These are phyloP conservation scores for Cyanidium caldarium DNA, from an alignment of 23 red algal species.

Conservation along the genomic window DNA sequence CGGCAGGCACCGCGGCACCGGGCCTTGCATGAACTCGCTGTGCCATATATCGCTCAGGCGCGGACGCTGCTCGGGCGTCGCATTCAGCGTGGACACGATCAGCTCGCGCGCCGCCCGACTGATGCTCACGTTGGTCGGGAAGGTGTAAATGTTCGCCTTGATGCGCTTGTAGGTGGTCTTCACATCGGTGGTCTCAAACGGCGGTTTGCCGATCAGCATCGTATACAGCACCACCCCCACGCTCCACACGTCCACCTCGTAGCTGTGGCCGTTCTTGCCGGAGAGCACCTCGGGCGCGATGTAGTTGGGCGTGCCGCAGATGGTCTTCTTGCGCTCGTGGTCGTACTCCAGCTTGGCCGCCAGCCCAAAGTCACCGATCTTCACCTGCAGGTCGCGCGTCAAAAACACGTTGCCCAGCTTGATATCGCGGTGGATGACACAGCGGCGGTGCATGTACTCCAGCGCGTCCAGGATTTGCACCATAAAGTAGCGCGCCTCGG, in stretches of 20 bases:
- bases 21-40: constrained; percentile 12
- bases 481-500: constrained; percentile 41
- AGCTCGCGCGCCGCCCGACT: neutral
- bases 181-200: constrained; percentile 69
- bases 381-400: constrained; percentile 28
- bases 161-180: constrained; percentile 47
- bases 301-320: constrained; percentile 72
- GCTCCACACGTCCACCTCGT: constrained; percentile 81
- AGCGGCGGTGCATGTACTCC: constrained; percentile 52
- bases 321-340: constrained; percentile 15
- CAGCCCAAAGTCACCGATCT: constrained; percentile 83
- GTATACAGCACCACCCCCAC: constrained; percentile 76
- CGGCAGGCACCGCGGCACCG: constrained; percentile 2
- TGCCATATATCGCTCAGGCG: constrained; percentile 11
- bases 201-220: constrained; percentile 43
- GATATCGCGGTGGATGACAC: constrained; percentile 71
- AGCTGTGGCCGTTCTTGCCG: constrained; percentile 44
- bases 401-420: constrained; percentile 78
- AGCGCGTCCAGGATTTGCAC: constrained; percentile 52
- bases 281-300: constrained; percentile 66
- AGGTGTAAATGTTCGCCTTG: constrained; percentile 34
- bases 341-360: constrained; percentile 20
- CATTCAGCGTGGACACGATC: constrained; percentile 19
- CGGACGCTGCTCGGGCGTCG: constrained; percentile 3
- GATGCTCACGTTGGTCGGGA: constrained; percentile 4